Base-by-base conservation (phyloP, 2,329 filamentous ascomycete species). In the Aspergillus quadricinctus region DNA sequence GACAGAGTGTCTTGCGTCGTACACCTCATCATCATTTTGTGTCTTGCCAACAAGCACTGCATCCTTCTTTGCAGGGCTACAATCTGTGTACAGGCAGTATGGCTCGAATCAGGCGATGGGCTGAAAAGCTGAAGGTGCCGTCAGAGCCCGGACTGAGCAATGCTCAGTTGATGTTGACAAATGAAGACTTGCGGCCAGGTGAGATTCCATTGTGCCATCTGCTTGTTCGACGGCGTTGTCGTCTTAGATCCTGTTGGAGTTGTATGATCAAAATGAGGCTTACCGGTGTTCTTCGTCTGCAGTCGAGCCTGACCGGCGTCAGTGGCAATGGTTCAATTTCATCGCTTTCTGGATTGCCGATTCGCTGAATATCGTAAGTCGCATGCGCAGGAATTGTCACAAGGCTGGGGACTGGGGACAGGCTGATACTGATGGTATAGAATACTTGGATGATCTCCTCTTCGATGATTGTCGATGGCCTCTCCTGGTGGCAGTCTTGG, bases 401-500 rank as follows among this genome's bases (percentile, higher is more conserved):
- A 17, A 17, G 11, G 43, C 6, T 27, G 28, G 49, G 46, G 29
- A 21, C 53, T 27, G 28, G 49, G 46, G 29, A 21, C 53, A 40
- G 23, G 40, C 51, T 49, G 21, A 43, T n/a, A 9, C 19, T 43
- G 29, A 46, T 8, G 4, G 67, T 49, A 62, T 54, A 85, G 75
- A 94, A 93, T 74, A 94, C 90, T 1, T 95, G 90, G 92, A 96
- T 95, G 90, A 94, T 95, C 60, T 88, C 89, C 0, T 90, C 88
- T 1, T 86, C 88, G 40, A 92, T 91, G 83, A 90, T 95, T 35
- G 83, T 88, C 1, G 79, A 77, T 49, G 90, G 90, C 11, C 79
- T 95, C 23, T 90, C 89, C 7, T 96, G 91, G 91, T 96, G 91
- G 91, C 90, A 96, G 75, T 88, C 89, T 2, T 91, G 88, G 87